Percentiles rank a stretch among this genome's conserved stretches.
Evolutionary conservation across 73 alveolate species (phyloP).

Genomic region (Stentor roeselii): DNA sequence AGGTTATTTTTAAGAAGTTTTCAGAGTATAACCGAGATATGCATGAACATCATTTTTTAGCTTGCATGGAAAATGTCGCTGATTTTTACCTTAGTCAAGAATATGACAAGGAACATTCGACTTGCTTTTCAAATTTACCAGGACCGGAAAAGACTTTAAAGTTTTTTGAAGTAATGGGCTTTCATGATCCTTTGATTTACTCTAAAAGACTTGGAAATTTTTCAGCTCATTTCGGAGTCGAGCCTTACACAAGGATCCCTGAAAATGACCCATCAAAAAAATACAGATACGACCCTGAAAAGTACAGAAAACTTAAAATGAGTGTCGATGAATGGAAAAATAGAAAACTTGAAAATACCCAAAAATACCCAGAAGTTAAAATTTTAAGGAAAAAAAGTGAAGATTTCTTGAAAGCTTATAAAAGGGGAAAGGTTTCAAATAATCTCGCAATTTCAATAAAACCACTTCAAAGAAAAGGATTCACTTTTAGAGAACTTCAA

Average conservation of each 20-base stretch:
- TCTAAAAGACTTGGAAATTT: neutral
- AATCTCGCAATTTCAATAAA: no score
- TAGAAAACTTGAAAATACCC: no score
- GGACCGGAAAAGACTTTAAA: neutral
- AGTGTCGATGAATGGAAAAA: conserved; percentile 10
- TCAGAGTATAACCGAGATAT: neutral
- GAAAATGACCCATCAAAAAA: conserved; percentile 7
- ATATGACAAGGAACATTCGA: neutral
- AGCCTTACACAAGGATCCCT: neutral
- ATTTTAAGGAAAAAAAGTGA: no score
- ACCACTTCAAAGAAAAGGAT: no score
- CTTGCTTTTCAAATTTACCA: neutral
- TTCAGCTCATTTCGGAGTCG: conserved; percentile 9
- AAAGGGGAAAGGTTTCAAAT: no score
- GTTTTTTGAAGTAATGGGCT: neutral
- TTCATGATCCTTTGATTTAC: neutral
- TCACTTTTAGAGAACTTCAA: no score
- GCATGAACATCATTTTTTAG: neutral
- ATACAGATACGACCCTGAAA: neutral
- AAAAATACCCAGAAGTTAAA: no score
- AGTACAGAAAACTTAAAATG: neutral
- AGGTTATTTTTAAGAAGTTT: neutral
- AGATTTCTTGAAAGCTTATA: no score
- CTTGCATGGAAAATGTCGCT: neutral
- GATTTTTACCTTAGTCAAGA: neutral